Evolutionary conservation across 768 basidiomycete species (phyloP).

Genomic region (Macrolepiota albuminosa): DNA sequence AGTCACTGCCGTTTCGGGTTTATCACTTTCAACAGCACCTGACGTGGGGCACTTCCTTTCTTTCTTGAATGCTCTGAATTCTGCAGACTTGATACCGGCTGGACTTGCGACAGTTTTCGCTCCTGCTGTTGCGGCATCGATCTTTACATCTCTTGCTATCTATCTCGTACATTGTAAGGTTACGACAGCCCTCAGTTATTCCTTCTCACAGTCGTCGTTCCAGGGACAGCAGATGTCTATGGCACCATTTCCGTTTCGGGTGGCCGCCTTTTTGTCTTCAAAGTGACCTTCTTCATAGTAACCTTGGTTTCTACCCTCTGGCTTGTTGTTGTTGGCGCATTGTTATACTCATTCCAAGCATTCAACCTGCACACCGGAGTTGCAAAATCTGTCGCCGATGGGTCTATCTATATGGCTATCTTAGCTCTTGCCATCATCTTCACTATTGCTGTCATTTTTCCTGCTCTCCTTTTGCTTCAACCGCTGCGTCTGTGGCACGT

Average conservation of each 20-base stretch:
- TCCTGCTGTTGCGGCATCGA: slow-evolving; percentile 54
- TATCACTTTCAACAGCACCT: slow-evolving; percentile 65
- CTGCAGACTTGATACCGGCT: slow-evolving; percentile 44
- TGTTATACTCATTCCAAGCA: slow-evolving; percentile 62
- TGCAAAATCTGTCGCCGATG: slow-evolving; percentile 53
- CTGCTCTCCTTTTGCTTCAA: slow-evolving; percentile 71
- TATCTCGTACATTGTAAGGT: slow-evolving; percentile 48
- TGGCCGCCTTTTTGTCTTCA: slow-evolving; percentile 56
- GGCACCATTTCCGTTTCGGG: slow-evolving; percentile 62
- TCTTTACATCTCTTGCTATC: slow-evolving; percentile 56
- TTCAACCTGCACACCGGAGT: slow-evolving; percentile 38
- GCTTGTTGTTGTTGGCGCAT: slow-evolving; percentile 61
- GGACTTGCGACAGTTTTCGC: slow-evolving; percentile 67
- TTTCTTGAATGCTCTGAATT: slow-evolving; percentile 53
- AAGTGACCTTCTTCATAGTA: slow-evolving; percentile 58
- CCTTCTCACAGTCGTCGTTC: slow-evolving; percentile 8
- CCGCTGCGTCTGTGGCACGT: slow-evolving; percentile 59
- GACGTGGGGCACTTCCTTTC: slow-evolving; percentile 68
- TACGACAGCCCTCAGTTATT: neutral
- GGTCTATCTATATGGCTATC: slow-evolving; percentile 66
- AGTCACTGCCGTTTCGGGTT: slow-evolving; percentile 71
- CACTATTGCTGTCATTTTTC: slow-evolving; percentile 63
- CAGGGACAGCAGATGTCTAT: slow-evolving; percentile 50
- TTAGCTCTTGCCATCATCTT: slow-evolving; percentile 55
- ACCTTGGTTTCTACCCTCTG: slow-evolving; percentile 51